Base-by-base conservation (phyloP, 2,329 filamentous ascomycete species). In the Clonostachys solani region DNA sequence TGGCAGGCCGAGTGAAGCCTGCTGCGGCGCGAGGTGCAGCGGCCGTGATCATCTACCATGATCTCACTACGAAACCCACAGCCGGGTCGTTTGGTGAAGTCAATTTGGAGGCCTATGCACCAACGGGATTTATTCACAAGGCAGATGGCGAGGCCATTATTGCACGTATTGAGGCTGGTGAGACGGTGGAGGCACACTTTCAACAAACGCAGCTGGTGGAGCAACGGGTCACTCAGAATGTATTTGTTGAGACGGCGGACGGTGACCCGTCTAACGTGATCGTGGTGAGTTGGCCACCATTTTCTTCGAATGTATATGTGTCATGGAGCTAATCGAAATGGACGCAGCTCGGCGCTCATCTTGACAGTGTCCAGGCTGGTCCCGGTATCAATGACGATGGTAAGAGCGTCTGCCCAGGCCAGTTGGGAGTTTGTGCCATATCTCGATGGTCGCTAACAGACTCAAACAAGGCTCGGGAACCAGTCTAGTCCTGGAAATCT, bases 361-460 rank as follows among this genome's bases (percentile, higher is more conserved):
- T 71, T 2, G 71, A 74, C 56, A 66, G 64, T 0, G 71, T 73
- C 3, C 64, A 68, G 33, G 67, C 64, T 10, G 72, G 71, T 0
- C 65, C 71, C 0, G 72, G 71, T 3, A 68, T 74, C 49, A 74
- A 75, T 43, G 72, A 74, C 42, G 70, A 75, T 45, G 72, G 68
- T 38, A 38, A 38, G 36, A 38, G 6, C 5, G 15, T 18, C 36
- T 18, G 5, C 36, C 36, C 36, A n/a, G 8, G 7, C 17, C 15
- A 18, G 10, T 38, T 38, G 23, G 9, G 9, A 29, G 8, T 10
- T 29, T 29, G 9, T 29, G 12, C 12, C 15, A 19, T 5, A 19
- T 7, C 40, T 7, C 6, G 16, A 19, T 34, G 15, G 6, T 43
- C 6, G 33, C 41, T 42, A 12, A 38, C 36, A n/a, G 6, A n/a